Conservation (phyloP, 768 basidiomycete genomes). For the Suillus placidus region DNA sequence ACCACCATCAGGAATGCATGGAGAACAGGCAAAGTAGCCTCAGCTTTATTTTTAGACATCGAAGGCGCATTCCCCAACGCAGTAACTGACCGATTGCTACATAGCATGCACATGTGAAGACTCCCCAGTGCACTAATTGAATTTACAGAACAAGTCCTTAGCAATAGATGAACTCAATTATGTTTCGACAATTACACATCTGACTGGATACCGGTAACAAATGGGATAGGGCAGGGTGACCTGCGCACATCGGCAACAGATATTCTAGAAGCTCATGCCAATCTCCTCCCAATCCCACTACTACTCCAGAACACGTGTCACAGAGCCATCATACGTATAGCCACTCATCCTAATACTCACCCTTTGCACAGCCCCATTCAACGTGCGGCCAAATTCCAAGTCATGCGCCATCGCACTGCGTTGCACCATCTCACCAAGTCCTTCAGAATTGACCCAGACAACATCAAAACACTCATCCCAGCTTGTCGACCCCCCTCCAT, state of each 20-base stretch:
- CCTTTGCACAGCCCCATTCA: neutral
- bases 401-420: slow-evolving; percentile 1
- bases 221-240: no score
- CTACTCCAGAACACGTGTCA: slow-evolving; percentile 6
- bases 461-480: slow-evolving; percentile 11
- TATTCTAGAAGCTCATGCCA: slow-evolving; percentile 8
- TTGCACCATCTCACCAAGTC: slow-evolving; percentile 16
- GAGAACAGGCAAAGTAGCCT: no score
- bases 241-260: slow-evolving; percentile 15
- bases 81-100: no score
- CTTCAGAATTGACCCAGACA: neutral
- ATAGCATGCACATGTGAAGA: no score
- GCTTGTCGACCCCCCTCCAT: neutral
- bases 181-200: no score
- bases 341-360: slow-evolving; percentile 16
- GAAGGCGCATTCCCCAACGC: no score
- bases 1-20: no score
- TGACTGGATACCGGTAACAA: no score
- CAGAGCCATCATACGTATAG: slow-evolving; percentile 10
- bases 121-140: no score
- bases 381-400: neutral
- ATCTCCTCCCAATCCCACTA: slow-evolving; percentile 13
- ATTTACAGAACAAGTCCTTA: no score
- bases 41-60: no score
- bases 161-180: no score